Evolutionary conservation across 179 eudicot species (phyloP), one percentile per base, ranked within the genome.

Genomic region (Heliamphora pulchella): DNA sequence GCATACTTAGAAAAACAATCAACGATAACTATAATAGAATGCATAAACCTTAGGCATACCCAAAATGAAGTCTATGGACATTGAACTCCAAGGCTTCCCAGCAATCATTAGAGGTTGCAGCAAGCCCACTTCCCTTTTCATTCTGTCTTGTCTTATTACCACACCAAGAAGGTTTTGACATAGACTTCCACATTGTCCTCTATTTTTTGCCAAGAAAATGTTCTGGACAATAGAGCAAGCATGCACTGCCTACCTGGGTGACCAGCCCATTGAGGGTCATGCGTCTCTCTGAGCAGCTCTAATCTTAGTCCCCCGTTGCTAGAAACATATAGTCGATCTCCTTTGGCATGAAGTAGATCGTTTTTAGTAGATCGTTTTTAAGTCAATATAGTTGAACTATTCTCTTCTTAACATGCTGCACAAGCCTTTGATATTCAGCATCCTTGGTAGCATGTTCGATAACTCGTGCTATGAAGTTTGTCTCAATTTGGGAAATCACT

Each of bases 1-100:
- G 1, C 77, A 61, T 80, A 80, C 44, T 83, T 80, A 1, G 46
- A 71, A 8, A 80, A 80, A 1, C 41, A 1, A 63, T 85, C 85
- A 4, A 82, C 72, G 0, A 82, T 51, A 8, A 85, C 81, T 10
- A 85, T 5, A 0, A 77, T 20, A 0, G 76, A 67, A 0, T 57
- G 11, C 31, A 18, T 41, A 1, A 0, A 53, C 54, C 14, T 54
- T 59, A 0, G 76, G 81, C 0, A 84, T 48, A 0, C 64, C 71
- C 0, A 57, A 46, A 6, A 81, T 74, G 17, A 78, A 84, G 50
- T 78, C 82, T 77, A 81, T 84, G 0, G 68, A 77, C 1, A 81
- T 3, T 0, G 18, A 66, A 5, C 7, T 61, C 64, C 77, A 78
- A 0, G 80, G 80, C 4, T 44, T 48, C 41, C 50, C 22, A 0